A percentile compares a stretch with the other conserved stretches of the same genome.
phyloP scores from a whole-genome alignment of 2,329 filamentous ascomycete species.

The Lasiodiplodia hormozganensis region DNA sequence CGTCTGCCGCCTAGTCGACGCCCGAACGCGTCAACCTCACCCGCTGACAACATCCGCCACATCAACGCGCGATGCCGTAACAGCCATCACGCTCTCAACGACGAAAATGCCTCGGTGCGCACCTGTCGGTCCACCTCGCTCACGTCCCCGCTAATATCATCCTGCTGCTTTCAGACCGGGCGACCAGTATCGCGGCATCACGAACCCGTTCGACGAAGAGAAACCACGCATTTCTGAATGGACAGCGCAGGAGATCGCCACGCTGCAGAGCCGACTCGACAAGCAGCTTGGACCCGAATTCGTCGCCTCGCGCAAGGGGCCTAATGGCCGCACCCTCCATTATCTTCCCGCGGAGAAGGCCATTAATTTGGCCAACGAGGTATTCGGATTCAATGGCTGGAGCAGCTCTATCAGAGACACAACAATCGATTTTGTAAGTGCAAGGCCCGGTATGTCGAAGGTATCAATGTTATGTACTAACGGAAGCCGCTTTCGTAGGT shows the following conservation, averaged over 20 bases:
- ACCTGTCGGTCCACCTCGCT: too few relatives aligned
- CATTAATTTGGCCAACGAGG: slow-evolving; percentile 91
- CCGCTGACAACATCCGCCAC: slow-evolving; percentile 3
- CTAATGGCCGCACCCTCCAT: slow-evolving; percentile 84
- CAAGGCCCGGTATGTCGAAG: not conserved
- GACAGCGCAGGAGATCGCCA: slow-evolving; percentile 89
- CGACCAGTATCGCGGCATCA: slow-evolving; percentile 48
- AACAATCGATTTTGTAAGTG: slow-evolving; percentile 83
- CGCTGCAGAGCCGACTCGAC: slow-evolving; percentile 83
- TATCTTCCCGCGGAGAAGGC: slow-evolving; percentile 97
- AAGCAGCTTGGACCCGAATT: slow-evolving; percentile 96
- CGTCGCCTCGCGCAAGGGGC: slow-evolving; percentile 84
- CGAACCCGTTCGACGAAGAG: slow-evolving; percentile 86
- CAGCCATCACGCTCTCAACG: not conserved
- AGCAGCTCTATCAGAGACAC: slow-evolving; percentile 94
- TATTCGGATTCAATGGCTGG: slow-evolving; percentile 98
- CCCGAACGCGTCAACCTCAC: slow-evolving; percentile 5
- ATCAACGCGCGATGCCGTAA: slow-evolving; percentile 18
- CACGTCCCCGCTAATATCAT: slow-evolving; percentile 32
- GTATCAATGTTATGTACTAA: slow-evolving; percentile 32
- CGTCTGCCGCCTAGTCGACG: slow-evolving; percentile 19
- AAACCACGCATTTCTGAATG: slow-evolving; percentile 74
- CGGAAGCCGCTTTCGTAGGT: slow-evolving; percentile 53
- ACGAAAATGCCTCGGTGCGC: slow-evolving; percentile 23
- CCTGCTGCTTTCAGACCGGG: slow-evolving; percentile 40